A percentile compares a stretch with the other conserved stretches of the same genome.
These are phyloP conservation scores for Eruca vesicaria DNA, from an alignment of 441 rosid species.

Conservation along the genomic window DNA sequence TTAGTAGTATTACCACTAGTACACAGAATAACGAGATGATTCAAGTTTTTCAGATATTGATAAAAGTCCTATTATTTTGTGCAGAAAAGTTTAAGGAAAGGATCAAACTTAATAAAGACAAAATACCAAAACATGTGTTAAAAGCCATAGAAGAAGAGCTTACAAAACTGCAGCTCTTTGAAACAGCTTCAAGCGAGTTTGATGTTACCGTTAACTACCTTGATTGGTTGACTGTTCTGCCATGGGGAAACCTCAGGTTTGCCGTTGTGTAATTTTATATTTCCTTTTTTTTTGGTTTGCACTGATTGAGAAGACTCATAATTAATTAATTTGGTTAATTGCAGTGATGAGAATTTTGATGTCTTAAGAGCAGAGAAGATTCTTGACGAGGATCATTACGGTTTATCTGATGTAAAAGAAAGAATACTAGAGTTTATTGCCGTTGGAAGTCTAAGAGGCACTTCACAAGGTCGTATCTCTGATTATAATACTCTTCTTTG, in stretches of 20 bases:
- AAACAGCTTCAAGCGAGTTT: conserved; percentile 90
- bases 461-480: conserved; percentile 63
- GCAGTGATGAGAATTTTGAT: conserved; percentile 93
- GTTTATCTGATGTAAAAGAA: conserved; percentile 93
- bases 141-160: conserved; percentile 95
- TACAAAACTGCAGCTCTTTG: conserved; percentile 76
- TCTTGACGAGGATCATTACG: conserved; percentile 94
- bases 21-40: not conserved
- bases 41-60: not conserved
- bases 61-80: conserved; percentile 25
- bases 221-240: conserved; percentile 94
- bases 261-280: not conserved
- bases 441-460: conserved; percentile 91
- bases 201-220: conserved; percentile 85
- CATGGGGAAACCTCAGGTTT: conserved; percentile 95
- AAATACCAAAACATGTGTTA: conserved; percentile 77
- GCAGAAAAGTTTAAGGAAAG: conserved; percentile 90
- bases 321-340: conserved; percentile 2
- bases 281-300: not conserved
- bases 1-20: conserved; percentile 41
- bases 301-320: not conserved
- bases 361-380: conserved; percentile 71
- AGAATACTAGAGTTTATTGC: conserved; percentile 94
- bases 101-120: conserved; percentile 70
- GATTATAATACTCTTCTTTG: not conserved